Percentiles rank a stretch among this genome's conserved stretches.
Evolutionary conservation across 2,329 filamentous ascomycete genomes (phyloP).

Genomic region (Xylaria sp.): DNA sequence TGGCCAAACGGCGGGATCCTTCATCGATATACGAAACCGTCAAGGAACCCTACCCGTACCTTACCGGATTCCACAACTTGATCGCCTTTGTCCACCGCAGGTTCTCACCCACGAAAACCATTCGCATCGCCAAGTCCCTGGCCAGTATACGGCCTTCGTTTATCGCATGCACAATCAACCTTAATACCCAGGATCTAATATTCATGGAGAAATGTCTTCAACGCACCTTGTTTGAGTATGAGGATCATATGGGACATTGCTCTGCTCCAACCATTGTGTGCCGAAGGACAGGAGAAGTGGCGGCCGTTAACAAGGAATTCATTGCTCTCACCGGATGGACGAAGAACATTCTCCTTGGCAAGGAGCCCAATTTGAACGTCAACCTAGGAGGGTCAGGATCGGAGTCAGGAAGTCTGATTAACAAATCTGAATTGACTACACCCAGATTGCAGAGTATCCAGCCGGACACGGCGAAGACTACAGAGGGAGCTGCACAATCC

Average conservation of each 20-base stretch:
- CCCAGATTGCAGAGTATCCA: slow-evolving; percentile 56
- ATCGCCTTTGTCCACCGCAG: slow-evolving; percentile 80
- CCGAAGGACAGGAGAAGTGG: slow-evolving; percentile 91
- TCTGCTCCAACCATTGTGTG: slow-evolving; percentile 92
- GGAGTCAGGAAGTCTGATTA: slow-evolving; percentile 50
- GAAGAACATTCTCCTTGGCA: slow-evolving; percentile 85
- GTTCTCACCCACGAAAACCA: slow-evolving; percentile 76
- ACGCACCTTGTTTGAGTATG: slow-evolving; percentile 87
- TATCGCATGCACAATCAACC: slow-evolving; percentile 86
- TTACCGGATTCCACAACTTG: slow-evolving; percentile 86
- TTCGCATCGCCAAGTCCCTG: slow-evolving; percentile 85
- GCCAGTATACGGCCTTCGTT: slow-evolving; percentile 91
- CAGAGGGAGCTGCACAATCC: slow-evolving; percentile 66
- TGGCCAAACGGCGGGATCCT: slow-evolving; percentile 73
- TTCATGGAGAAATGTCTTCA: slow-evolving; percentile 99
- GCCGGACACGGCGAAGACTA: slow-evolving; percentile 47
- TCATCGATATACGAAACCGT: slow-evolving; percentile 88
- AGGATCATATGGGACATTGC: slow-evolving; percentile 87
- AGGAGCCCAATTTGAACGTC: slow-evolving; percentile 84
- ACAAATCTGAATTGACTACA: slow-evolving; percentile 54
- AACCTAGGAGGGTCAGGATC: slow-evolving; percentile 68
- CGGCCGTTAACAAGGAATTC: slow-evolving; percentile 94
- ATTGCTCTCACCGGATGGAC: slow-evolving; percentile 95
- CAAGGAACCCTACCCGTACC: slow-evolving; percentile 90
- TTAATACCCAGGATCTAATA: slow-evolving; percentile 86